Evolutionary conservation across 495 filamentous ascomycete species (phyloP), one percentile per base, ranked within the genome.

Genomic region (Rhypophila decipiens): DNA sequence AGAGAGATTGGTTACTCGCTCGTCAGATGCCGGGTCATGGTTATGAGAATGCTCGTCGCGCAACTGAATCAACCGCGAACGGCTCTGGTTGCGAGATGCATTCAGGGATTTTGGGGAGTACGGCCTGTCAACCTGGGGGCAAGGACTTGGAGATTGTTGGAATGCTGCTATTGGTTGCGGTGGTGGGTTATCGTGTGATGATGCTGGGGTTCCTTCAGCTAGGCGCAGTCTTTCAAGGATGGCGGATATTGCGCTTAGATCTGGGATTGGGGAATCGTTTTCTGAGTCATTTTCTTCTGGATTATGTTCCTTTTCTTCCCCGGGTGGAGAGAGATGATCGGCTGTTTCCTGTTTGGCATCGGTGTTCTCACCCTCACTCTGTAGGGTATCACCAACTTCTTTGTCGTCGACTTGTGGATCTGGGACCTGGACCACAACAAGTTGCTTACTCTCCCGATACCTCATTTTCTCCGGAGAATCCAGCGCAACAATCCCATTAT

Each of bases 41-140:
- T n/a, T n/a, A n/a, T n/a, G n/a, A n/a, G n/a, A n/a, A 2, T 42
- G 20, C 19, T 22, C 27, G 27, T 7, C 18, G 10, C 18, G 38
- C 0, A 39, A 39, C 0, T 53, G 49, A 5, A 42, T 40, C 11
- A 45, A 5, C 0, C 39, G 47, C 7, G 42, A 33, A 12, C 49
- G 49, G 11, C 51, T 59, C 2, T 40, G 19, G 21, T 50, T 55
- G 23, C 57, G 54, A 0, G 55, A 58, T 29, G 34, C 44, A 24
- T 61, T 56, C 1, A 46, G 44, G 9, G 58, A 58, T 24, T 61
- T 61, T 24, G 55, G 50, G 4, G 55, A 61, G 36, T 40, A 23
- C 3, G 58, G 58, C 33, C 58, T 42, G 21, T 61, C 47, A n/a
- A n/a, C n/a, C n/a, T n/a, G n/a, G 1, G 50, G 29, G 24, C 19